phyloP scores from a whole-genome alignment of 257 asterid genomes.

The Solanum medicagineum region DNA sequence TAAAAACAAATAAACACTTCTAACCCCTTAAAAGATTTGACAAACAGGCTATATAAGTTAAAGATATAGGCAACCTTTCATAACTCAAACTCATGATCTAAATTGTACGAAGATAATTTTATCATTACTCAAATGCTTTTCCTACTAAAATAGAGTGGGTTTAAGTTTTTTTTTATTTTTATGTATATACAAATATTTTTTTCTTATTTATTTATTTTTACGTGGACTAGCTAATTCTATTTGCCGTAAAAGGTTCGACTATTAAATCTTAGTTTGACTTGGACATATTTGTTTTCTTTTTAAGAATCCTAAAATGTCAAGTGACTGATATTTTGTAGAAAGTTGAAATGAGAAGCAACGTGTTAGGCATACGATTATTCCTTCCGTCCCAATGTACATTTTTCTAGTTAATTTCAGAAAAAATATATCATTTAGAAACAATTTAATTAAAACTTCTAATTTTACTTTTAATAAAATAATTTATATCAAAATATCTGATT shows the following conservation, averaged over 20 bases:
- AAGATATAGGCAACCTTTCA: neutral
- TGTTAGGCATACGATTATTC: neutral
- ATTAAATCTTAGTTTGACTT: neutral
- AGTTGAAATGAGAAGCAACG: neutral
- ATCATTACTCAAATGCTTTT: fast-evolving
- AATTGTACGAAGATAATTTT: neutral
- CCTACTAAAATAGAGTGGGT: neutral
- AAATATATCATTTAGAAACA: neutral
- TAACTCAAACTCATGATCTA: neutral
- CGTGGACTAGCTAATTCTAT: neutral
- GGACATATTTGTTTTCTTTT: neutral
- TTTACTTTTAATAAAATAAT: fast-evolving
- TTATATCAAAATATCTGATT: neutral
- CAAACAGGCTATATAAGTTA: neutral
- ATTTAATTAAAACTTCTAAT: neutral
- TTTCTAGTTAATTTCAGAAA: neutral
- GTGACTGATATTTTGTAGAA: neutral
- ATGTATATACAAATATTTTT: neutral
- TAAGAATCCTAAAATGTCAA: neutral
- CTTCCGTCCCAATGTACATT: neutral
- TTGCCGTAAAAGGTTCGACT: neutral
- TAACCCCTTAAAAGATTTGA: too few relatives aligned
- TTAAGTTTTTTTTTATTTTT: neutral
- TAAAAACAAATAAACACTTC: too few relatives aligned
- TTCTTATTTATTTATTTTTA: neutral